Evolutionary conservation across 225 moss, liverwort and hornwort species (phyloP).

Genomic region (Polytrichum commune): DNA sequence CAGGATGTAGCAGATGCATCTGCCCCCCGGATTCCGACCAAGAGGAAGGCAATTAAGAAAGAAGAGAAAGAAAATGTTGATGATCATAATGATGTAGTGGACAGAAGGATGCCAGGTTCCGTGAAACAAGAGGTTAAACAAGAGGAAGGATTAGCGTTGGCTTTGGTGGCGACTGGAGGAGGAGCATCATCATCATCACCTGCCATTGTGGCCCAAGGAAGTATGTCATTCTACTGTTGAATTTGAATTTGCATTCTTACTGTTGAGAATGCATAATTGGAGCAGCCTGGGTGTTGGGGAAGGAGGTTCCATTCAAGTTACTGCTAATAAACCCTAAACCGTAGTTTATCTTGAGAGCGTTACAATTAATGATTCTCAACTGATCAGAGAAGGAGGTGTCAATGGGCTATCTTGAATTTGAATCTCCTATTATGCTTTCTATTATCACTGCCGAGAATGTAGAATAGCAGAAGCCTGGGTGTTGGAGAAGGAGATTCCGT

Average conservation of each 20-base stretch:
- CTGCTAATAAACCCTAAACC: neutral
- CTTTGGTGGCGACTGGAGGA: conserved; percentile 19
- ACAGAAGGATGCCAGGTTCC: neutral
- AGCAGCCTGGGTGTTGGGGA: neutral
- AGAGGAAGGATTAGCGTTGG: conserved; percentile 26
- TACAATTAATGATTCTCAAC: conserved; percentile 1
- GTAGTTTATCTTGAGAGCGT: conserved; percentile 6
- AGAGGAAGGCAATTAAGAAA: conserved; percentile 24
- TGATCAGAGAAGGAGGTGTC: neutral
- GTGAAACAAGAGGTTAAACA: conserved; percentile 23
- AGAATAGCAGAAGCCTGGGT: too few relatives aligned
- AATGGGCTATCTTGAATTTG: neutral
- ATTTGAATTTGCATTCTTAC: neutral
- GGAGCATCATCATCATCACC: conserved; percentile 10
- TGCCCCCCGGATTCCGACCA: neutral
- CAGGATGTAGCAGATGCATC: conserved; percentile 6
- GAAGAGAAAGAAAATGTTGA: conserved; percentile 1
- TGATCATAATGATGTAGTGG: neutral
- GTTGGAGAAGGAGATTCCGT: too few relatives aligned
- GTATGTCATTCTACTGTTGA: conserved; percentile 19
- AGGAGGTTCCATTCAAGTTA: neutral
- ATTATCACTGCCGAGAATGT: too few relatives aligned
- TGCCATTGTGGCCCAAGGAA: conserved; percentile 22
- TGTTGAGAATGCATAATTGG: neutral
- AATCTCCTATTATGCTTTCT: too few relatives aligned